Base-by-base conservation (phyloP, 2,329 filamentous ascomycete species). In the Colletotrichum caudatum region DNA sequence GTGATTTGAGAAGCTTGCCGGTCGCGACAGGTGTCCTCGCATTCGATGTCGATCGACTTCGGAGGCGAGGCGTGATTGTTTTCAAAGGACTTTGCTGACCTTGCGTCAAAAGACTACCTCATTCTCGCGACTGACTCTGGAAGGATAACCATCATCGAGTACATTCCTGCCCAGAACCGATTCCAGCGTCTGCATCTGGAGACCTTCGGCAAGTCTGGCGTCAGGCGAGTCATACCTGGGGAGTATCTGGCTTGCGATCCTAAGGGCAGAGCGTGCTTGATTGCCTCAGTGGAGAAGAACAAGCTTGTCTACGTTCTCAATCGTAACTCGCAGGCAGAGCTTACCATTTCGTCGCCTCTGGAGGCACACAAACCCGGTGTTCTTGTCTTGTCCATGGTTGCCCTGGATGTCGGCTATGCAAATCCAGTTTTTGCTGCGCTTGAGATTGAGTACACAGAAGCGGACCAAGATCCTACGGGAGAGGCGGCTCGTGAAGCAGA, bases 271-370 rank as follows among this genome's bases (percentile, higher is more conserved):
- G 97, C 97, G 66, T 97, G 95, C 79, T 88, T 99, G 79, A 93
- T 98, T 73, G 94, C 96, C 12, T 95, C 95, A 6, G 88, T 95
- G 66, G 97, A 99, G 84, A 99, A 99, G 88, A 99, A 98, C 85
- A 99, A 99, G 85, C 92, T 99, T 68, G 96, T 99, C 76, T 99
- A 99, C 83, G 95, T 99, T 78, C 87, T 99, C 76, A 98, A 98
- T 82, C 92, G 97, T 75, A 97, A 97, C 83, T 90, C 94, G 3
- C 94, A 98, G 82, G 95, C 95, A 23, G 94, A 97, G 81, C 90
- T 99, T 77, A 97, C 95, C 51, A 99, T 99, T 62, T 99, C 96
- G 6, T 99, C 96, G 18, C 96, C 96, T 0, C 88, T 99, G 23
- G 97, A 99, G 82, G 97, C 96, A 2, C 95, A 99, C 82, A 97